These are phyloP conservation scores for Diutina sp. DNA, from an alignment of 1,139 yeast genomes.

Conservation along the genomic window DNA sequence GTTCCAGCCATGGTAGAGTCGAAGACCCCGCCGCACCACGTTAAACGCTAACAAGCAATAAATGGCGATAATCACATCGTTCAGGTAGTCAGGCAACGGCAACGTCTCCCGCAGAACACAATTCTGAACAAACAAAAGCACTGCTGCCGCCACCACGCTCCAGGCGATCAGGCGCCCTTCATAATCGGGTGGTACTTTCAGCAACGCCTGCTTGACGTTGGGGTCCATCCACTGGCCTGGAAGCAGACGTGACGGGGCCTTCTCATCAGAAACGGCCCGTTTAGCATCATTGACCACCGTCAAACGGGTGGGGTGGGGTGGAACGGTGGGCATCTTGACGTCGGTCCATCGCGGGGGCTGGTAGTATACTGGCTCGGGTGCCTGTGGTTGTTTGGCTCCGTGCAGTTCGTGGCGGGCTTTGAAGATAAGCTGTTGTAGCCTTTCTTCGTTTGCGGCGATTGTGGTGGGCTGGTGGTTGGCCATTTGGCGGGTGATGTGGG, in stretches of 20 bases:
- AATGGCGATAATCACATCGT: not conserved
- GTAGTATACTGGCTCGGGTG: not conserved
- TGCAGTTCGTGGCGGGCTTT: not conserved
- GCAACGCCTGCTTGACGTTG: not conserved
- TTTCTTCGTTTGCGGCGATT: not conserved
- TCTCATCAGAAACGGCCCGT: not conserved
- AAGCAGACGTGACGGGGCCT: not conserved
- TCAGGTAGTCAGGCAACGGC: not conserved
- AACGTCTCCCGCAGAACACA: not conserved
- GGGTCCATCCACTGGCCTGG: not conserved
- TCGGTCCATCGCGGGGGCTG: not conserved
- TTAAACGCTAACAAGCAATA: not conserved
- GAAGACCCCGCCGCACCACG: not conserved
- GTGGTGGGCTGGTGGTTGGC: not conserved
- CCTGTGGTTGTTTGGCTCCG: not conserved
- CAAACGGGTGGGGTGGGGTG: not conserved
- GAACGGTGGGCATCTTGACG: not conserved
- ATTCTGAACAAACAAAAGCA: not conserved
- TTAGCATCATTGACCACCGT: not conserved
- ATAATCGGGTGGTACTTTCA: not conserved
- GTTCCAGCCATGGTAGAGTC: not conserved
- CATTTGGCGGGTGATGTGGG: not conserved
- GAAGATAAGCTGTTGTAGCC: not conserved
- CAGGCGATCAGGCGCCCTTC: not conserved
- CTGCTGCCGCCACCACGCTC: not conserved